Base-by-base conservation (phyloP, 495 filamentous ascomycete species). In the Neurospora sp. region DNA sequence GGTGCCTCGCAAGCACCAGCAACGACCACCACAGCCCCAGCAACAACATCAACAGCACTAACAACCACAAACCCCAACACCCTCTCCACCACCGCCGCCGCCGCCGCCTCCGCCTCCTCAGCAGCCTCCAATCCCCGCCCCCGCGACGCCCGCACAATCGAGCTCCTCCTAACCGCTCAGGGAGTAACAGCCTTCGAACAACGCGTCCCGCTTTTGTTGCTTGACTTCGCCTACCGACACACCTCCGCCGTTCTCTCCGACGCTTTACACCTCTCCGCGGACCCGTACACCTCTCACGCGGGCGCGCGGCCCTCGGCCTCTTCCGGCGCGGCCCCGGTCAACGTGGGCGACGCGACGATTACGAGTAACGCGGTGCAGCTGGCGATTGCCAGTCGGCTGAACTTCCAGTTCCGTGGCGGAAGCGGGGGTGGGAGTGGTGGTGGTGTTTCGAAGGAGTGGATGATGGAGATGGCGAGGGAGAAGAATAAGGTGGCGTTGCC, bases 171-270 rank as follows among this genome's bases (percentile, higher is more conserved):
- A 44, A 89, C 92, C 69, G 90, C 90, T 2, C 90, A 96, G 69
- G 94, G 95, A 76, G 94, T 98, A 4, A 92, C 90, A 14, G 86
- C 91, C 38, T 99, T 96, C 86, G 93, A 97, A 83, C 93, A 94
- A 78, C 93, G 96, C 73, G 94, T 99, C 2, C 95, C 96, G 0
- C 88, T 98, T 3, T 92, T 97, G 75, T 91, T 99, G 48, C 89
- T 99, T 79, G 96, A 99, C 82, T 97, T 98, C 80, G 94, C 96
- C 22, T 99, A 99, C 87, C 92, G 95, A 27, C 88, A 90, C 82
- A 87, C 88, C 3, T 86, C 87, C 1, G 83, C 86, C n/a, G 83
- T 92, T 17, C 86, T 93, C 7, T 86, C 82, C 59, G 91, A 93
- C 80, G 89, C 89, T 3, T 78, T 92, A 3, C 86, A 89, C 75